Conservation (phyloP, 2,329 filamentous ascomycete genomes). For the Cladosporium sp. region DNA sequence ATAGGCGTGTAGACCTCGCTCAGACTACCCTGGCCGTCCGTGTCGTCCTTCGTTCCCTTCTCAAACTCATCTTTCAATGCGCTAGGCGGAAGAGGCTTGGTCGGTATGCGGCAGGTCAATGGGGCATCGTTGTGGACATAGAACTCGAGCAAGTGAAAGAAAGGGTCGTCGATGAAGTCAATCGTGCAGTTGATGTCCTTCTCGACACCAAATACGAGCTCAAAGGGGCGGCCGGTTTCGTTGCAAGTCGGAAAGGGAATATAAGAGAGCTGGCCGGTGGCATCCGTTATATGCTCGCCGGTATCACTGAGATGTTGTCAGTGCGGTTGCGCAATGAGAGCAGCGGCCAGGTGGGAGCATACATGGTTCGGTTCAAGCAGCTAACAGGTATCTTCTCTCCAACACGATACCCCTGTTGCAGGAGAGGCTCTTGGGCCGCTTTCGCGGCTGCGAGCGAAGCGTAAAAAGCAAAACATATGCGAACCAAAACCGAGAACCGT, state of each 20-base stretch:
- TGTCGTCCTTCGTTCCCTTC: conserved; percentile 28
- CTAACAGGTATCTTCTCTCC: conserved; percentile 46
- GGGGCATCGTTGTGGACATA: conserved; percentile 97
- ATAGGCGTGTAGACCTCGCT: conserved; percentile 64
- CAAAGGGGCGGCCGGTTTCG: conserved; percentile 75
- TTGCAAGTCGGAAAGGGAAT: conserved; percentile 85
- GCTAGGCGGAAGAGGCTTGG: conserved; percentile 55
- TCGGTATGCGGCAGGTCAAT: conserved; percentile 80
- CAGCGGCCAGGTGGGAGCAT: conserved; percentile 17
- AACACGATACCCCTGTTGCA: conserved; percentile 39
- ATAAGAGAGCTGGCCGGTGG: conserved; percentile 78
- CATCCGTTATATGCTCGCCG: conserved; percentile 80
- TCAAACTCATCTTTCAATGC: conserved; percentile 30
- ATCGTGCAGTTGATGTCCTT: conserved; percentile 78
- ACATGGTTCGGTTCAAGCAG: conserved; percentile 49
- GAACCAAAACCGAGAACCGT: conserved; percentile 22
- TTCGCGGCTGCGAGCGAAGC: conserved; percentile 33
- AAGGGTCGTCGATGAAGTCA: conserved; percentile 66
- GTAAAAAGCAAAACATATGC: conserved; percentile 28
- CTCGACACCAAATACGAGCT: conserved; percentile 80
- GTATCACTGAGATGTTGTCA: conserved; percentile 57
- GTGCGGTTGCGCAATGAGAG: no score
- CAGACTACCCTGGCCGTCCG: conserved; percentile 33
- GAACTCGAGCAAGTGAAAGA: conserved; percentile 90
- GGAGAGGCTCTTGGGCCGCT: conserved; percentile 37